Percentiles rank a stretch among this genome's conserved stretches.
These are phyloP conservation scores for Phytopythium vexans DNA, from an alignment of 352 stramenopile genomes.

Conservation along the genomic window DNA sequence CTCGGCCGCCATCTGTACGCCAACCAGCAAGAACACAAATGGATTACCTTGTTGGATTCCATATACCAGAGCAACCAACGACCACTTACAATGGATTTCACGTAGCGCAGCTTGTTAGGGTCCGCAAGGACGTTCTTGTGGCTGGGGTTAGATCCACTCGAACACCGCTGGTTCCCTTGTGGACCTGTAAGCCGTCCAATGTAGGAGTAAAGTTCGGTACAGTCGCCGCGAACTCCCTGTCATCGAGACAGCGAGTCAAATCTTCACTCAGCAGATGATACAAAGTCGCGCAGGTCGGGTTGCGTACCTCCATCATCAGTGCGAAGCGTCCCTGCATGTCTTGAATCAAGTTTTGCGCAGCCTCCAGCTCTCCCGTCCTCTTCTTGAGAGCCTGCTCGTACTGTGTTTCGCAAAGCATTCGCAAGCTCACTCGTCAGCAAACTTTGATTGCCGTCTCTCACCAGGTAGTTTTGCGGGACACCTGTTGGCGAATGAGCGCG, in stretches of 20 bases:
- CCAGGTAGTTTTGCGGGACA: conserved; percentile 4
- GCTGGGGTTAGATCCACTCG: neutral
- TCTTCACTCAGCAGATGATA: neutral
- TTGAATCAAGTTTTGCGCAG: conserved; percentile 28
- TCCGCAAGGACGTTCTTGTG: conserved; percentile 82
- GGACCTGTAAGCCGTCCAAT: conserved; percentile 34
- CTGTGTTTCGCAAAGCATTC: conserved; percentile 8
- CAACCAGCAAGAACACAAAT: too few relatives aligned
- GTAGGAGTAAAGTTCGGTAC: conserved; percentile 65
- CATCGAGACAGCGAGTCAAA: conserved; percentile 4
- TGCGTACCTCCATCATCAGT: conserved; percentile 44
- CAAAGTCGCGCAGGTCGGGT: neutral
- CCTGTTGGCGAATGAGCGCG: conserved; percentile 64
- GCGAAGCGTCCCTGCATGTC: conserved; percentile 31
- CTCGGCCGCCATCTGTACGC: conserved; percentile 43
- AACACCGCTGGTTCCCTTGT: conserved; percentile 20
- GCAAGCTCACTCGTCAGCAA: neutral
- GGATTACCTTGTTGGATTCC: neutral
- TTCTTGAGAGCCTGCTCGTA: conserved; percentile 65
- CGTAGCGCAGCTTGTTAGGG: conserved; percentile 51
- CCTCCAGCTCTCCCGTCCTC: conserved; percentile 40
- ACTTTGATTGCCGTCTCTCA: neutral
- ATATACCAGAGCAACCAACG: neutral
- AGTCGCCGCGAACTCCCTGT: conserved; percentile 66
- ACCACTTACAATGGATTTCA: conserved; percentile 63